Percentiles rank a stretch among this genome's conserved stretches.
Conservation (phyloP, 371 early-diverging fungal genomes). For the Coemansia sp. region DNA sequence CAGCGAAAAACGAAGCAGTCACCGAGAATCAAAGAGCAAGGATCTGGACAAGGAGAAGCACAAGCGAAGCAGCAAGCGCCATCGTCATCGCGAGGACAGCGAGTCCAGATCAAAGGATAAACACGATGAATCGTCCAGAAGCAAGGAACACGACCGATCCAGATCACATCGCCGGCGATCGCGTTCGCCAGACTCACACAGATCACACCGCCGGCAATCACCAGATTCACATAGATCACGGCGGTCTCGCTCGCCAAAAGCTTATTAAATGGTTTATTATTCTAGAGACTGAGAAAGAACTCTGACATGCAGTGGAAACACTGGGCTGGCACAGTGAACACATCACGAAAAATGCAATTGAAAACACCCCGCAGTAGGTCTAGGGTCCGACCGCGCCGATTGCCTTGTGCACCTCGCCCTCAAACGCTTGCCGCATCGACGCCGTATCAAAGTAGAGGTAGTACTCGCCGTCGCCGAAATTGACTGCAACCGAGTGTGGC, state of each 20-base stretch:
- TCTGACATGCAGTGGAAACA: not conserved
- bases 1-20: not conserved
- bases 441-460: conserved; percentile 42
- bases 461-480: conserved; percentile 40
- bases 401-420: conserved; percentile 20
- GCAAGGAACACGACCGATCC: not conserved
- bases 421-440: conserved; percentile 27
- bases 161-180: conserved; percentile 11
- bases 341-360: not conserved
- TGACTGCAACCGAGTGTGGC: conserved; percentile 35
- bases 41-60: not conserved
- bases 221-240: not conserved
- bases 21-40: not conserved
- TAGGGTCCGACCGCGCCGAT: conserved; percentile 15
- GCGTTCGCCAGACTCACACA: conserved; percentile 4
- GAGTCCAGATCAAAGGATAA: not conserved
- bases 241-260: conserved; percentile 18
- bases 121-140: not conserved
- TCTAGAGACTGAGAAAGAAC: not conserved
- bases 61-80: not conserved
- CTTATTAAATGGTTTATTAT: not conserved
- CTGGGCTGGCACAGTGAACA: not conserved
- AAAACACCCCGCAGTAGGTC: not conserved
- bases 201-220: not conserved
- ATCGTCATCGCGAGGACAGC: not conserved